A percentile compares a stretch with the other conserved stretches of the same genome.
These are phyloP conservation scores for Penicillium daleae DNA, from an alignment of 495 filamentous ascomycete genomes.

Conservation along the genomic window DNA sequence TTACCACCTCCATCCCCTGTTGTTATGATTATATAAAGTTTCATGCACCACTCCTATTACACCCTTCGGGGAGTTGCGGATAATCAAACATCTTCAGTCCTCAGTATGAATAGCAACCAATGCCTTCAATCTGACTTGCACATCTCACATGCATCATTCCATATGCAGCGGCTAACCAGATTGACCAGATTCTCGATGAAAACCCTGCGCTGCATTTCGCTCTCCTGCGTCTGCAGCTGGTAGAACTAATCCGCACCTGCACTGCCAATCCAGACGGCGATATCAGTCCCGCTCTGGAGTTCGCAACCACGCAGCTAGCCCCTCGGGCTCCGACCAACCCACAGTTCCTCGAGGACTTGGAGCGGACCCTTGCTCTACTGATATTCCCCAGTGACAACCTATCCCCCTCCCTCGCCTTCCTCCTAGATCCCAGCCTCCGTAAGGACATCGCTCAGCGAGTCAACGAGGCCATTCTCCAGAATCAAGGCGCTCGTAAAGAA, in stretches of 20 bases:
- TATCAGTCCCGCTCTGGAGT: constrained; percentile 79
- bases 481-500: constrained; percentile 71
- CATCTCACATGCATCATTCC: constrained; percentile 14
- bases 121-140: constrained; percentile 15
- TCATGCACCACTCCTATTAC: constrained; percentile 99
- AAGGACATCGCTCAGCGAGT: constrained; percentile 78
- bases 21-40: constrained; percentile 93
- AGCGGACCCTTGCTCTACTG: constrained; percentile 89
- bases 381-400: constrained; percentile 82
- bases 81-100: constrained; percentile 92
- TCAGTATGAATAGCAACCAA: constrained; percentile 79
- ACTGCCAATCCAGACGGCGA: constrained; percentile 67
- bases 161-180: constrained; percentile 36
- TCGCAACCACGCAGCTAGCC: constrained; percentile 84
- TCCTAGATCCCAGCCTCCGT: constrained; percentile 82
- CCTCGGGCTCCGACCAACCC: constrained; percentile 82
- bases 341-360: constrained; percentile 83
- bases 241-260: constrained; percentile 86
- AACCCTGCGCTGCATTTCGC: constrained; percentile 87
- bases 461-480: constrained; percentile 81
- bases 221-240: constrained; percentile 85
- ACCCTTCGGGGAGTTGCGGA: constrained; percentile 84
- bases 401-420: constrained; percentile 69
- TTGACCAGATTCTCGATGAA: constrained; percentile 78
- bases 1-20: constrained; percentile 25